phyloP scores from a whole-genome alignment of 768 basidiomycete species.

The Mrakia blollopis region DNA sequence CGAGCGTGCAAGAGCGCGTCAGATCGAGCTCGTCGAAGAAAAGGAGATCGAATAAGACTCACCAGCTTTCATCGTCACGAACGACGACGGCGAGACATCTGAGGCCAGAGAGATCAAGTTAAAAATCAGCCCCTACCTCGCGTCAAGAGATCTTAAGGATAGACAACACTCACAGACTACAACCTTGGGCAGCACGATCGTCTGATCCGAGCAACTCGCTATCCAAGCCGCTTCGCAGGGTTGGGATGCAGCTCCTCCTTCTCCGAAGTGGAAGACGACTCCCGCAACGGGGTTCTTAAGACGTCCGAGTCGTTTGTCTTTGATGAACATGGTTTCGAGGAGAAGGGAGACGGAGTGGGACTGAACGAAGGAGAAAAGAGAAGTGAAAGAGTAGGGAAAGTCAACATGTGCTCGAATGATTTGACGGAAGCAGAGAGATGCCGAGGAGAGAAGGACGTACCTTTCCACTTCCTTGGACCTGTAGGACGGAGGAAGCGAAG shows the following conservation, averaged over 20 bases:
- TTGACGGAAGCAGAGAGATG: not conserved
- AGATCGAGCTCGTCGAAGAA: not conserved
- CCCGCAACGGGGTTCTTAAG: not conserved
- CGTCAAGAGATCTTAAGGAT: not conserved
- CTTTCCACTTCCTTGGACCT: slow-evolving; percentile 11
- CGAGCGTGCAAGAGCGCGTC: not conserved
- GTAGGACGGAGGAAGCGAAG: not conserved
- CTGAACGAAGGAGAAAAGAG: not conserved
- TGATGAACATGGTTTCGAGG: slow-evolving; percentile 4
- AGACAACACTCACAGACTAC: not conserved
- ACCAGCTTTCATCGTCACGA: slow-evolving; percentile 2
- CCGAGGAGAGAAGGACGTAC: not conserved
- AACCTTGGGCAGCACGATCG: not conserved
- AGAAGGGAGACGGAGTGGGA: slow-evolving; percentile 8
- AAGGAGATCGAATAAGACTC: not conserved
- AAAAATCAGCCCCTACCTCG: not conserved
- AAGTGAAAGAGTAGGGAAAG: not conserved
- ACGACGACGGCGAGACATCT: slow-evolving; percentile 3
- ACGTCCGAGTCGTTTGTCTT: not conserved
- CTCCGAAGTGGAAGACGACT: slow-evolving; percentile 6
- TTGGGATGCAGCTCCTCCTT: not conserved
- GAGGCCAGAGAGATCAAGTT: not conserved
- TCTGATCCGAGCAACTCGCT: not conserved
- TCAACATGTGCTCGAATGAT: not conserved
- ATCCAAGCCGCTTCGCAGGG: slow-evolving; percentile 7